phyloP scores from a whole-genome alignment of 202 grass and related monocot species.

The Musa balbisiana region DNA sequence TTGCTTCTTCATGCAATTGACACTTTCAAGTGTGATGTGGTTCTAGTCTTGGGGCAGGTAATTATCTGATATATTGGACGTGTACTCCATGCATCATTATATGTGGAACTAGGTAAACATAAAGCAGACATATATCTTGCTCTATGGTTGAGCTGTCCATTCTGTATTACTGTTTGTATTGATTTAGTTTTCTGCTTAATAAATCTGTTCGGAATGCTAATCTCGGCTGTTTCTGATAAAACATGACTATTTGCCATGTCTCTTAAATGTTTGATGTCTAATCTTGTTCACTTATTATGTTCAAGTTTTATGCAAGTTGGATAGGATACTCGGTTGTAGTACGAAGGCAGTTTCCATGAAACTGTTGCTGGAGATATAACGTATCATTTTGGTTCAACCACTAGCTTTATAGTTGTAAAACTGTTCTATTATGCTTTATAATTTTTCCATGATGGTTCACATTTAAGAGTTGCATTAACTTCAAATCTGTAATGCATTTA shows the following conservation, averaged over 20 bases:
- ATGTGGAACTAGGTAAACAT: not conserved
- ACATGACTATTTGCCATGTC: no score
- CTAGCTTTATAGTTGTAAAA: not conserved
- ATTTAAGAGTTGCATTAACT: not conserved
- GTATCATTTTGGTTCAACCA: not conserved
- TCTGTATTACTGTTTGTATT: not conserved
- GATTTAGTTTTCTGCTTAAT: not conserved
- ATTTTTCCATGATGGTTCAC: not conserved
- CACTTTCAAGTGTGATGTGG: conserved; percentile 76
- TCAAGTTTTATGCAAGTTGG: not conserved
- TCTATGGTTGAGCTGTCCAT: not conserved
- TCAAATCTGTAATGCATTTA: not conserved
- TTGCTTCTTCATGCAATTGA: conserved; percentile 86
- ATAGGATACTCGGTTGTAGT: not conserved
- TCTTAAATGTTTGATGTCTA: no score
- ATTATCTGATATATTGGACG: not conserved
- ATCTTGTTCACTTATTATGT: no score
- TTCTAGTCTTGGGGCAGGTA: conserved; percentile 90
- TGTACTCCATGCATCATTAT: not conserved
- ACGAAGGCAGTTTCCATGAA: not conserved
- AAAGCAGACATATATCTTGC: not conserved
- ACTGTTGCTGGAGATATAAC: not conserved
- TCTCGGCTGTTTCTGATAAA: no score
- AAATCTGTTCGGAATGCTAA: no score
- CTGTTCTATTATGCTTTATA: not conserved